Evolutionary conservation across 2,329 filamentous ascomycete genomes (phyloP).

Genomic region (Torrubiellomyces zombiae): DNA sequence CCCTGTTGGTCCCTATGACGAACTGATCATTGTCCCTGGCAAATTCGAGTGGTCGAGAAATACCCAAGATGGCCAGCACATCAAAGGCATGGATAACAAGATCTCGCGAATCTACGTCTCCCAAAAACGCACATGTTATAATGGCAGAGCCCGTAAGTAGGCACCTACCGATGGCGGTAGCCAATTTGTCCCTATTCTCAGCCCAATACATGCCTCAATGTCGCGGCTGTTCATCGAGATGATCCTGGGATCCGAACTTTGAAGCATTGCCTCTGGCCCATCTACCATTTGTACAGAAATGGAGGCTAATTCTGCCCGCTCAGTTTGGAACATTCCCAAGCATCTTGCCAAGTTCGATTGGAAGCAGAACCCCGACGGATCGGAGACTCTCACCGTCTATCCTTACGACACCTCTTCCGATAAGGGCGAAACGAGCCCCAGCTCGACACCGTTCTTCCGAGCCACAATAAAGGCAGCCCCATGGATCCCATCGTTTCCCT

Average conservation of each 20-base stretch:
- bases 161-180: slow-evolving; percentile 4
- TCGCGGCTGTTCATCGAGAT: too few relatives aligned
- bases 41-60: slow-evolving; percentile 24
- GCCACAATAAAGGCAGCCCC: slow-evolving; percentile 24
- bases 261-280: too few relatives aligned
- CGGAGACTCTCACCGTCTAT: slow-evolving; percentile 25
- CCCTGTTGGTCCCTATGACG: slow-evolving; percentile 37
- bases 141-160: slow-evolving; percentile 33
- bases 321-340: slow-evolving; percentile 40
- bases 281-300: background rate
- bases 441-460: slow-evolving; percentile 25
- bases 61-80: slow-evolving; percentile 15
- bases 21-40: slow-evolving; percentile 31
- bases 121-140: slow-evolving; percentile 32
- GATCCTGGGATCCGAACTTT: too few relatives aligned
- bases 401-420: slow-evolving; percentile 21
- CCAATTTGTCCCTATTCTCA: background rate
- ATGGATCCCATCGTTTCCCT: slow-evolving; percentile 26
- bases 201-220: background rate
- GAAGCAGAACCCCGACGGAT: slow-evolving; percentile 17
- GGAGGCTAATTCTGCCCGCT: too few relatives aligned
- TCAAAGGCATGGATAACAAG: too few relatives aligned
- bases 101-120: slow-evolving; percentile 40
- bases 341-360: slow-evolving; percentile 35
- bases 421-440: slow-evolving; percentile 15